A percentile compares a stretch with the other conserved stretches of the same genome.
phyloP scores from a whole-genome alignment of 2,329 filamentous ascomycete species.

The Fusarium sp. region DNA sequence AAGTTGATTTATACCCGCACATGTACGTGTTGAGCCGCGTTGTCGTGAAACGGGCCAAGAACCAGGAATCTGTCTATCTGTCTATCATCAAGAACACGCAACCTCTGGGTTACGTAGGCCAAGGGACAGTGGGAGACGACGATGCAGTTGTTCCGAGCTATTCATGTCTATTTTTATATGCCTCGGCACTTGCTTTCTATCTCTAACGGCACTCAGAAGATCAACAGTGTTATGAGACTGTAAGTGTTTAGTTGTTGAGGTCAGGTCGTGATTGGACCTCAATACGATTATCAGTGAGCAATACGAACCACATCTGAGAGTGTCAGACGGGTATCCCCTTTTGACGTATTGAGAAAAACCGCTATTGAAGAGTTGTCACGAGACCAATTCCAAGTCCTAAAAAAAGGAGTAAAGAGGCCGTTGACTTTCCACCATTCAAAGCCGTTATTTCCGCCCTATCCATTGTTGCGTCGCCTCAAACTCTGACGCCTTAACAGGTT shows the following conservation, averaged over 20 bases:
- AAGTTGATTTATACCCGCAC: background rate
- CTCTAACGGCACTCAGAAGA: background rate
- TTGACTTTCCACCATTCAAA: constrained; percentile 9
- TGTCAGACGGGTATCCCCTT: background rate
- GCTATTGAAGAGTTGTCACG: background rate
- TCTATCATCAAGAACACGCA: constrained; percentile 1
- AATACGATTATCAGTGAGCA: background rate
- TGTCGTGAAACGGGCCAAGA: constrained; percentile 33
- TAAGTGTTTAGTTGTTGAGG: background rate
- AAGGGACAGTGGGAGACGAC: constrained; percentile 5
- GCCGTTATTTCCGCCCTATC: constrained; percentile 12
- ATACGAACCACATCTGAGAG: background rate
- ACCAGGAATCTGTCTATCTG: background rate
- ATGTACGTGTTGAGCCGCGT: constrained; percentile 27
- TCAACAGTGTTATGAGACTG: background rate
- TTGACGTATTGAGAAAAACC: background rate
- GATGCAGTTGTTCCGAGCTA: background rate
- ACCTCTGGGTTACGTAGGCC: constrained; percentile 17
- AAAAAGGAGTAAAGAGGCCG: constrained; percentile 3
- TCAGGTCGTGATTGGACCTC: background rate
- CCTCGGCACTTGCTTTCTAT: background rate
- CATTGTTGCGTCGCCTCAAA: constrained; percentile 22
- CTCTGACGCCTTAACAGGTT: constrained; percentile 19
- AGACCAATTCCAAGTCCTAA: background rate
- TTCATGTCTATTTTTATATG: background rate